phyloP scores from a whole-genome alignment of 2,329 filamentous ascomycete species.

The Domatiomyces catenatus region DNA sequence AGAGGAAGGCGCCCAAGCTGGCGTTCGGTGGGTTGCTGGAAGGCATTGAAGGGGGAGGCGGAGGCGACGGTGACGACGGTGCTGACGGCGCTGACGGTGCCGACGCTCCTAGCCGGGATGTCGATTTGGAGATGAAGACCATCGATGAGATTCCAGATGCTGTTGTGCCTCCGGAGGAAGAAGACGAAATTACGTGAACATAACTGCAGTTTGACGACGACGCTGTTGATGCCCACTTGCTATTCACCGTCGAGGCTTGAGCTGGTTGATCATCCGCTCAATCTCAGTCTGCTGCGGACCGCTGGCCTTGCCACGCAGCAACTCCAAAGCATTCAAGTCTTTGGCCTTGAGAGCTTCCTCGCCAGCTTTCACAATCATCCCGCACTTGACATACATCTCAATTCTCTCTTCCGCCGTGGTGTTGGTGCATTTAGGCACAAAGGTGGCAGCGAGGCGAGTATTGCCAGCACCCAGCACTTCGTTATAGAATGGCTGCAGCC shows the following conservation, averaged over 20 bases:
- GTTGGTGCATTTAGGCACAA: slow-evolving; percentile 73
- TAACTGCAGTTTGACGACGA: background rate
- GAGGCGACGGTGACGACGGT: slow-evolving; percentile 29
- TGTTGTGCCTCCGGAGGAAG: slow-evolving; percentile 21
- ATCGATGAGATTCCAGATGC: slow-evolving; percentile 16
- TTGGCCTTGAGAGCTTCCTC: slow-evolving; percentile 78
- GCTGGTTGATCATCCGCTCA: slow-evolving; percentile 55
- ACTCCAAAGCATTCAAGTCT: slow-evolving; percentile 59
- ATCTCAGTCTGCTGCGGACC: slow-evolving; percentile 60
- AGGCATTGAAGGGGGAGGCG: background rate
- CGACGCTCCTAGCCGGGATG: slow-evolving; percentile 13
- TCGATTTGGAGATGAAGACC: slow-evolving; percentile 7
- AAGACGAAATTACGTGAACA: slow-evolving; percentile 32
- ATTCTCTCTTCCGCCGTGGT: slow-evolving; percentile 55
- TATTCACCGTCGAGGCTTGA: slow-evolving; percentile 29
- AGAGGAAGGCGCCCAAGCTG: slow-evolving; percentile 19
- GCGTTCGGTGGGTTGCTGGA: slow-evolving; percentile 18
- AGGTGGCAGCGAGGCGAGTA: slow-evolving; percentile 64
- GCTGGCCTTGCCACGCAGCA: slow-evolving; percentile 58
- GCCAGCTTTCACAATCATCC: slow-evolving; percentile 71
- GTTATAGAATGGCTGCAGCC: slow-evolving; percentile 70
- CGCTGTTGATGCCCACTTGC: slow-evolving; percentile 4
- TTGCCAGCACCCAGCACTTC: slow-evolving; percentile 80
- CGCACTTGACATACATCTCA: slow-evolving; percentile 93
- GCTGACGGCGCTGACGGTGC: slow-evolving; percentile 27